Evolutionary conservation across 768 basidiomycete species (phyloP).

Genomic region (Pleurotus giganteus): DNA sequence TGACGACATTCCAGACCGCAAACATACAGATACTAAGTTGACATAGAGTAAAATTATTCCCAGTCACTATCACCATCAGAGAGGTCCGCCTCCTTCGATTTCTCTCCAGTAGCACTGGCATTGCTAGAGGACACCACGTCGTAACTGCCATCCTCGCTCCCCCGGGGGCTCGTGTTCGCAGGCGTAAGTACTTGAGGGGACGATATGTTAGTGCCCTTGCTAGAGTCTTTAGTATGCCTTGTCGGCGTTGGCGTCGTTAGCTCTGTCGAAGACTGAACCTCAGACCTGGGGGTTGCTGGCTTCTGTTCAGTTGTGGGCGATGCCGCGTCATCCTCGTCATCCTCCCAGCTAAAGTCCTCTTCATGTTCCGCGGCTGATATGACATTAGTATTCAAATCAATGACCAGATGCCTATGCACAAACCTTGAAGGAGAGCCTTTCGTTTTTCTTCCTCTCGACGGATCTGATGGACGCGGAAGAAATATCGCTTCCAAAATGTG

Average conservation of each 20-base stretch:
- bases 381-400: not conserved
- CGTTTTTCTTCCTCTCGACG: conserved; percentile 75
- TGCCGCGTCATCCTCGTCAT: conserved; percentile 75
- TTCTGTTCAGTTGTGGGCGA: conserved; percentile 17
- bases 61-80: conserved; percentile 61
- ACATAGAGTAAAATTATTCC: conserved; percentile 41
- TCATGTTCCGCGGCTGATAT: conserved; percentile 59
- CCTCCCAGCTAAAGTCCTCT: conserved; percentile 92
- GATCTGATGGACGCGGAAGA: conserved; percentile 85
- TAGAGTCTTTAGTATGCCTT: conserved; percentile 4
- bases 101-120: conserved; percentile 40
- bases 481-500: conserved; percentile 85
- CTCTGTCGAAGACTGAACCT: conserved; percentile 10
- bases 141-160: conserved; percentile 65
- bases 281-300: not conserved
- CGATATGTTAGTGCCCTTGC: conserved; percentile 17
- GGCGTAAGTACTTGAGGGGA: conserved; percentile 34
- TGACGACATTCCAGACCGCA: not conserved
- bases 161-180: conserved; percentile 43
- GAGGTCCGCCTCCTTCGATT: conserved; percentile 30
- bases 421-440: conserved; percentile 74
- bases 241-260: conserved; percentile 11
- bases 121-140: conserved; percentile 63
- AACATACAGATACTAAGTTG: not conserved
- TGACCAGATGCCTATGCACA: conserved; percentile 12